Evolutionary conservation across 805 yeast species (phyloP), one percentile per base, ranked within the genome.

Genomic region (Myxozyma geophila): DNA sequence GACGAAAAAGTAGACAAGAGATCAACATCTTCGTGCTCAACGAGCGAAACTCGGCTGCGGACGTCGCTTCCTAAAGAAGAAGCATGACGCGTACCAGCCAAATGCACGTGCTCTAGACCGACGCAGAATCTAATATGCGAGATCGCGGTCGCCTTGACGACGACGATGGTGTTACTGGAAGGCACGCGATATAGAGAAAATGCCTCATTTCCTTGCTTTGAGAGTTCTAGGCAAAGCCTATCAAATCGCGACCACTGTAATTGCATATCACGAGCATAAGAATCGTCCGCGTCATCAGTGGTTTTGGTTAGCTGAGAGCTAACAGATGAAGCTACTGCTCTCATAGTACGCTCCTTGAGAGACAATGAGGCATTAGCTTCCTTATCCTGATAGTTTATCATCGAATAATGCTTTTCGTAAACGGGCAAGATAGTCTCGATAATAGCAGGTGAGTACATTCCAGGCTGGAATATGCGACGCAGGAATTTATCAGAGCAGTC

Each of bases 241-340:
- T 86, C 87, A 62, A 92, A 82, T 64, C 87, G 85, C 40, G 82
- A 78, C 89, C 96, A 87, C 69, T 86, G 86, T 37, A 80, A 80
- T 54, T 76, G 74, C n/a, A 80, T 66, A 46, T 78, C 77, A 6
- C 75, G 63, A 28, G 77, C 71, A 66, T 78, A 78, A 1, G 76
- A 74, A 41, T 76, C 73, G 49, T 75, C 76, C 37, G 75, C 75
- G 40, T 69, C 41, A 2, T 56, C 62, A 12, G 40, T 50, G 7
- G 49, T 41, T 28, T 55, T 43, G 5, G 19, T 67, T 58, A 53
- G 39, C 35, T 51, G 59, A 36, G 67, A 51, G 7, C 69, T 67
- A 28, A 66, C 79, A 57, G 72, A 72, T 46, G 67, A 73, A 60
- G 71, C 81, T 5, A 81, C 71, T 0, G 75, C 67, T 52, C 61